Evolutionary conservation across 352 stramenopile genomes (phyloP).

Genomic region (Phytopythium montanum): DNA sequence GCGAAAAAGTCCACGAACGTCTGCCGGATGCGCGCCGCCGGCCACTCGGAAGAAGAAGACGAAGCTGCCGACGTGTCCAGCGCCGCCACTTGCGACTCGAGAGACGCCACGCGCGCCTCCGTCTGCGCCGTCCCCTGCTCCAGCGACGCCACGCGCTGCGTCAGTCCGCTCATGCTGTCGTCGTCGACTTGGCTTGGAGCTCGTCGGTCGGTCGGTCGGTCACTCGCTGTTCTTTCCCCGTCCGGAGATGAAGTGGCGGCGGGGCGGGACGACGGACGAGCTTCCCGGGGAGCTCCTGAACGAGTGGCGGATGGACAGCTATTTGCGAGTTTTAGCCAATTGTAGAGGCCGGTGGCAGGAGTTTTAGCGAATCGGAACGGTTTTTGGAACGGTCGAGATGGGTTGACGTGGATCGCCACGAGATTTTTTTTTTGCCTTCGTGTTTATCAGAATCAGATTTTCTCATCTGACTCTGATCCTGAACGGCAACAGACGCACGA

Average conservation of each 20-base stretch:
- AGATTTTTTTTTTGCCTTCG: background rate
- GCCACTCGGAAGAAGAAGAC: too few relatives aligned
- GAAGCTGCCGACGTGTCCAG: conserved; percentile 18
- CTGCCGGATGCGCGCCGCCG: conserved; percentile 93
- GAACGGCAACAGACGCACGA: background rate
- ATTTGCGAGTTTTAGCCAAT: background rate
- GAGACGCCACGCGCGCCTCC: conserved; percentile 18
- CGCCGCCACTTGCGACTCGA: conserved; percentile 15
- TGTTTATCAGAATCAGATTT: too few relatives aligned
- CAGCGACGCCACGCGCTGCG: conserved; percentile 26
- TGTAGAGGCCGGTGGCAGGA: too few relatives aligned
- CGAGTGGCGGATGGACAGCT: conserved; percentile 1
- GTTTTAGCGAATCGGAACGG: background rate
- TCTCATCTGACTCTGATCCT: background rate
- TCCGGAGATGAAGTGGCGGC: background rate
- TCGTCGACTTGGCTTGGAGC: background rate
- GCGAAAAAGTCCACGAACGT: conserved; percentile 99
- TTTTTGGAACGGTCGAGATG: background rate
- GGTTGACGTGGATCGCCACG: conserved; percentile 5
- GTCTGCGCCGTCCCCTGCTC: conserved; percentile 22
- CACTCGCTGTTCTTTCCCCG: background rate
- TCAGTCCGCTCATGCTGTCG: conserved; percentile 23
- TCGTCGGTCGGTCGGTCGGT: background rate
- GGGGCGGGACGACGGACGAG: background rate
- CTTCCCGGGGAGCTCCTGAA: background rate